phyloP scores from a whole-genome alignment of 1,139 yeast genomes.

The Maudiozyma humilis region DNA sequence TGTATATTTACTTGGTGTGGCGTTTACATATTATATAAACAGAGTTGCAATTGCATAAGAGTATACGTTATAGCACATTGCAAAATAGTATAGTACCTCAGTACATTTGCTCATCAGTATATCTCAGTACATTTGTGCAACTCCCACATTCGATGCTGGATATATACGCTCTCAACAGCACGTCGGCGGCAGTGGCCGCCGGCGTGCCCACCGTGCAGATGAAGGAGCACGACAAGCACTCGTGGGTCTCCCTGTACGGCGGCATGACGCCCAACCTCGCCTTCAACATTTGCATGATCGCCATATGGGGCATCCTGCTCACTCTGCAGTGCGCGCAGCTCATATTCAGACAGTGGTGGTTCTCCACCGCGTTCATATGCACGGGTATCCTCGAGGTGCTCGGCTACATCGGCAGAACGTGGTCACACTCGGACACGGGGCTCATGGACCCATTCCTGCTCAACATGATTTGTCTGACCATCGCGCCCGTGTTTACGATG shows the following conservation, averaged over 20 bases:
- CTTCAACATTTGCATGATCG: constrained; percentile 42
- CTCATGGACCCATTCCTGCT: constrained; percentile 43
- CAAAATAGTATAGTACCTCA: no score
- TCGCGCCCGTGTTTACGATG: constrained; percentile 85
- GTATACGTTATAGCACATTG: no score
- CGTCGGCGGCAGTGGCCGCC: neutral
- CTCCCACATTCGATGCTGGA: neutral
- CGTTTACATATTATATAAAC: no score
- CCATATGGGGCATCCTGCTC: constrained; percentile 41
- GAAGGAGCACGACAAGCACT: neutral
- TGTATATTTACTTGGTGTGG: no score
- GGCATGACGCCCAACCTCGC: constrained; percentile 27
- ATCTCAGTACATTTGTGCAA: no score
- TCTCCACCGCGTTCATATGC: constrained; percentile 49
- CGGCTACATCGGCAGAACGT: constrained; percentile 63
- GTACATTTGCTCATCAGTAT: no score
- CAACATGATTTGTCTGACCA: constrained; percentile 63
- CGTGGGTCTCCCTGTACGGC: constrained; percentile 15
- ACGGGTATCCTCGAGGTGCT: constrained; percentile 58
- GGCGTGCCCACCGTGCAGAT: neutral
- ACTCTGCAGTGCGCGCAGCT: constrained; percentile 38
- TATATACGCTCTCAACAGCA: neutral
- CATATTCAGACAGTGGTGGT: constrained; percentile 65
- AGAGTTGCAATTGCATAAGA: no score
- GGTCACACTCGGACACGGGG: constrained; percentile 36